A percentile compares a stretch with the other conserved stretches of the same genome.
These are phyloP conservation scores for Copromyces sp. DNA, from an alignment of 495 filamentous ascomycete species.

Conservation along the genomic window DNA sequence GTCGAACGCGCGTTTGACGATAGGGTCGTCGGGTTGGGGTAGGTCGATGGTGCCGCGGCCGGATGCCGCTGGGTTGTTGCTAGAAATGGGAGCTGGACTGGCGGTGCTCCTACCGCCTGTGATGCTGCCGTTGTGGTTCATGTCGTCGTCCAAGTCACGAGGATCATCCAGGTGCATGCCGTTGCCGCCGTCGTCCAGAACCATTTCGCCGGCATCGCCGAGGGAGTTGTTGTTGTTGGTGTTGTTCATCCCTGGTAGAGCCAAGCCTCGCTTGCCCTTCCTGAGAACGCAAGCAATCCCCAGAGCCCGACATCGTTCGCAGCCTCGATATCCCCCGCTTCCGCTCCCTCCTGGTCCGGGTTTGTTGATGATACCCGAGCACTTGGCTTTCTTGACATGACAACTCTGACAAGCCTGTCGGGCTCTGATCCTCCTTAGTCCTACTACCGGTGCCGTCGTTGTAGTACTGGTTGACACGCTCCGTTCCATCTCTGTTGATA, in stretches of 20 bases:
- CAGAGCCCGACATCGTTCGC: slow-evolving; percentile 36
- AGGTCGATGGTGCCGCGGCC: slow-evolving; percentile 5
- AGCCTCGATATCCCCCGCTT: slow-evolving; percentile 6
- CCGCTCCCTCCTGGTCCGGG: background rate
- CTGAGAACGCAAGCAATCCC: slow-evolving; percentile 40
- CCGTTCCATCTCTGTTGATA: background rate
- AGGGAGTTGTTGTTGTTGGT: background rate
- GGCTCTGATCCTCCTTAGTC: slow-evolving; percentile 19
- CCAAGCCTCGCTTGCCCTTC: slow-evolving; percentile 32
- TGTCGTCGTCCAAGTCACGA: slow-evolving; percentile 1
- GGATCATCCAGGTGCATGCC: slow-evolving; percentile 6
- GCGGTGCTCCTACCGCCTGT: background rate
- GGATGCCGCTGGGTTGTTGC: slow-evolving; percentile 12
- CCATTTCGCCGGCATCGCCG: background rate
- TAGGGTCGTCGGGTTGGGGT: slow-evolving; percentile 26
- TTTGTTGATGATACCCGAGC: slow-evolving; percentile 36
- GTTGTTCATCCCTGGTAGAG: slow-evolving; percentile 2
- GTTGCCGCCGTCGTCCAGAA: background rate
- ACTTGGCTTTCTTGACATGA: slow-evolving; percentile 38
- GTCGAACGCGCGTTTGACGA: slow-evolving; percentile 34
- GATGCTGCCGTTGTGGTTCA: slow-evolving; percentile 12
- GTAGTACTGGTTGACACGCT: slow-evolving; percentile 19
- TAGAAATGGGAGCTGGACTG: background rate
- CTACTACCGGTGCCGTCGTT: slow-evolving; percentile 4
- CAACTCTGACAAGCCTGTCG: slow-evolving; percentile 39